Base-by-base conservation (phyloP, 2,329 filamentous ascomycete species). In the Coniochaeta sp. region DNA sequence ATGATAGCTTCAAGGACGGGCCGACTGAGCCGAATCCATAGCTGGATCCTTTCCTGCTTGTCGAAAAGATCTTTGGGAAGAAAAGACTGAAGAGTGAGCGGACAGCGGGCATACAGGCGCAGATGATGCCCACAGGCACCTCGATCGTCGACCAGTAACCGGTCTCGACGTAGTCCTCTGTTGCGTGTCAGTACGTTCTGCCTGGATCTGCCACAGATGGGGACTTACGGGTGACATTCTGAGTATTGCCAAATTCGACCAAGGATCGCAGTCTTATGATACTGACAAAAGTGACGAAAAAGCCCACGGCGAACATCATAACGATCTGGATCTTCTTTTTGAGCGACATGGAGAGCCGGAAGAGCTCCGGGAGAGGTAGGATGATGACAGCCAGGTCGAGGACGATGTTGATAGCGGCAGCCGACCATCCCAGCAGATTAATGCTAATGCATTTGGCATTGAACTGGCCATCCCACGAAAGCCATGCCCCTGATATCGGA, bases 271-370 rank as follows among this genome's bases (percentile, higher is more conserved):
- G 58, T 40, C 64, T 60, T 36, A 65, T 54, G 17, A 59, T 54
- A 32, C 64, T 71, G 62, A 71, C 69, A 14, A 70, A 59, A 4
- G 69, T 69, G 58, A 69, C 70, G 40, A 72, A 71, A 61, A 73
- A 70, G 36, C 71, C 71, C 14, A 73, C 65, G 59, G 67, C 66
- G 62, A 73, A 73, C 70, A 73, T 73, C 44, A 68, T 58, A n/a
- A 73, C 62, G 32, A 73, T 70, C 59, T 72, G 71, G 1, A 68
- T 47, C 63, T 69, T 72, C 62, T 72, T 72, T 52, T 62, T 67
- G 58, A 61, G 42, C 6, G 71, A 72, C 60, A 71, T 62, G 19
- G 66, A 68, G 0, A 73, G 62, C 10, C 59, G 63, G 58, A 65
- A 66, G 14, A 73, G 60, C 55, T 68, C 62, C 1, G 71, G 70